Evolutionary conservation across 495 filamentous ascomycete species (phyloP), one percentile per base, ranked within the genome.

Genomic region (Clohesyomyces aquaticus): DNA sequence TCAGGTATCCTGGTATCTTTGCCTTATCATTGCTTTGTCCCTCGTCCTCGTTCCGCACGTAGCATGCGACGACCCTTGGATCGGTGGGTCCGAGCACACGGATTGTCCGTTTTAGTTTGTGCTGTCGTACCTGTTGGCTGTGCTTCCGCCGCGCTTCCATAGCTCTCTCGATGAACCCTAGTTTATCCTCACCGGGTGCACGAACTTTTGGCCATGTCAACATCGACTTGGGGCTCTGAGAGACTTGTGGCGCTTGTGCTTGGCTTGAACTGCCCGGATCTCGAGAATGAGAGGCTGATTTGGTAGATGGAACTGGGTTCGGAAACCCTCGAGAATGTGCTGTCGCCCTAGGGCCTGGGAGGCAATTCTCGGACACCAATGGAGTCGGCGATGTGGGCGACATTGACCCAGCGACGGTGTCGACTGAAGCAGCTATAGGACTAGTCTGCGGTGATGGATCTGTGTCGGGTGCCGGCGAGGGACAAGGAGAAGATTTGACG

Each of bases 91-190:
- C 67, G 1, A 70, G 43, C 0, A 66, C 62, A 18, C 48, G 51
- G 25, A 70, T 70, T 35, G 54, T 70, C 53, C 38, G 54, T 54
- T 70, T 70, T 38, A 70, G 22, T 35, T 42, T 58, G 38, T 56
- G 26, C 42, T 63, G 61, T 23, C 62, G 61, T 0, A 35, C 35
- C 25, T 66, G 51, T 19, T 38, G 27, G 16, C n/a, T 50, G 21
- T 55, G 45, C 18, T 42, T 46, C n/a, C 51, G 52, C 23, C 63
- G 14, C 22, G 62, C 53, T 27, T 66, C 62, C 19, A n/a, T 46
- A 12, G 54, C 63, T 32, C 51, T 62, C 32, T 59, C 57, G 4
- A 70, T 22, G 19, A 66, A 66, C 3, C 67, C 48, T 2, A 47
- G 25, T 32, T 46, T 61, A 18, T 23, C 32, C 22, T 32, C 50